phyloP scores from a whole-genome alignment of 768 basidiomycete genomes.

The Lentinula edodes region DNA sequence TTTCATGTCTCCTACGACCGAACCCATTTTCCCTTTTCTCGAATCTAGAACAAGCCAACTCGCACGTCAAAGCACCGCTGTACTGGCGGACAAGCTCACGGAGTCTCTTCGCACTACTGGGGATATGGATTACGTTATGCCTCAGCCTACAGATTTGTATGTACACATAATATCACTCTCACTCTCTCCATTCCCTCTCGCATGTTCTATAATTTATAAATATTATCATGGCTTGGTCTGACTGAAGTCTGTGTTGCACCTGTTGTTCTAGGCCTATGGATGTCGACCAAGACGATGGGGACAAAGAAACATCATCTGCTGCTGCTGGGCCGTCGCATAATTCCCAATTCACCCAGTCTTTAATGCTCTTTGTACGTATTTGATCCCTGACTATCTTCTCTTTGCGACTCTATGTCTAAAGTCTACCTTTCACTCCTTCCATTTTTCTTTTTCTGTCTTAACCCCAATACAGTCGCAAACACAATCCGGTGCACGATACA shows the following conservation, averaged over 20 bases:
- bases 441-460: background rate
- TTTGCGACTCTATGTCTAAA: no score
- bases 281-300: conserved; percentile 37
- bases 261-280: conserved; percentile 27
- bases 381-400: background rate
- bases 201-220: no score
- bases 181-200: no score
- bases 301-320: conserved; percentile 54
- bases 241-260: conserved; percentile 5
- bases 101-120: conserved; percentile 62
- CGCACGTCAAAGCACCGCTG: conserved; percentile 40
- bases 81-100: conserved; percentile 67
- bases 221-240: background rate
- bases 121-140: conserved; percentile 68
- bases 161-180: no score
- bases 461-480: conserved; percentile 64
- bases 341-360: conserved; percentile 75
- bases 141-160: conserved; percentile 27
- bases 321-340: conserved; percentile 23
- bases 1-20: no score
- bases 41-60: conserved; percentile 63
- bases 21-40: background rate
- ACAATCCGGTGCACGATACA: conserved; percentile 66
- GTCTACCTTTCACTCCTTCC: background rate
- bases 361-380: conserved; percentile 73